Conservation (phyloP, 495 filamentous ascomycete species). For the Alectoria sarmentosa region DNA sequence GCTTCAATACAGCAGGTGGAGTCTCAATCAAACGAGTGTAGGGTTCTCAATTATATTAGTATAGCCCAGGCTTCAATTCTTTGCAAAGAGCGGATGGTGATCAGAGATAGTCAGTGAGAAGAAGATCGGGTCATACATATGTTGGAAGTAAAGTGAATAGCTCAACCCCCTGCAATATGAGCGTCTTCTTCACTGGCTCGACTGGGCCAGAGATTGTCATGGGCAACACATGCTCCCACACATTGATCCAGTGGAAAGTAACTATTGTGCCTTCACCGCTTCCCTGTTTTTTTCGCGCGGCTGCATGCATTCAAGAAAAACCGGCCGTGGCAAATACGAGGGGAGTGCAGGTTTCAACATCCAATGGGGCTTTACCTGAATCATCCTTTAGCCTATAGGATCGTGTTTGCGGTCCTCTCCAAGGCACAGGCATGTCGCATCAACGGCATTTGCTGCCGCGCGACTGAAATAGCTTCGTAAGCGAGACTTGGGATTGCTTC, state of each 20-base stretch:
- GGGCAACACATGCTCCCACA: background rate
- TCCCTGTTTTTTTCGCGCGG: conserved; percentile 3
- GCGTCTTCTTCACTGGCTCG: background rate
- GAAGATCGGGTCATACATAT: background rate
- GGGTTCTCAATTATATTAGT: background rate
- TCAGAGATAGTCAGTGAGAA: background rate
- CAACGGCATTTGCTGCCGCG: conserved; percentile 3
- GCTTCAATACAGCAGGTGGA: background rate
- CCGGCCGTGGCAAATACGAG: background rate
- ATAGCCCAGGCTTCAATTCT: background rate
- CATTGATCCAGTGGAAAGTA: background rate
- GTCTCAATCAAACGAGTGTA: conserved; percentile 2
- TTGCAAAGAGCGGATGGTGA: conserved; percentile 1
- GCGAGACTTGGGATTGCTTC: background rate
- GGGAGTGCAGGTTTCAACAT: background rate
- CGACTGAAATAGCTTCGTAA: conserved; percentile 1
- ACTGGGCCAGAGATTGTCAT: background rate
- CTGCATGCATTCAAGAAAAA: background rate
- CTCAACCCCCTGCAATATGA: background rate
- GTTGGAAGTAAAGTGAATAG: background rate
- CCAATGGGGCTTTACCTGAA: background rate
- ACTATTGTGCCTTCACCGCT: background rate
- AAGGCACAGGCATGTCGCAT: conserved; percentile 2
- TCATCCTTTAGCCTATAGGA: background rate
- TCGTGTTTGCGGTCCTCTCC: background rate